Percentiles rank a stretch among this genome's conserved stretches.
Evolutionary conservation across 306 rosid genomes (phyloP).

Genomic region (Malus sylvestris): DNA sequence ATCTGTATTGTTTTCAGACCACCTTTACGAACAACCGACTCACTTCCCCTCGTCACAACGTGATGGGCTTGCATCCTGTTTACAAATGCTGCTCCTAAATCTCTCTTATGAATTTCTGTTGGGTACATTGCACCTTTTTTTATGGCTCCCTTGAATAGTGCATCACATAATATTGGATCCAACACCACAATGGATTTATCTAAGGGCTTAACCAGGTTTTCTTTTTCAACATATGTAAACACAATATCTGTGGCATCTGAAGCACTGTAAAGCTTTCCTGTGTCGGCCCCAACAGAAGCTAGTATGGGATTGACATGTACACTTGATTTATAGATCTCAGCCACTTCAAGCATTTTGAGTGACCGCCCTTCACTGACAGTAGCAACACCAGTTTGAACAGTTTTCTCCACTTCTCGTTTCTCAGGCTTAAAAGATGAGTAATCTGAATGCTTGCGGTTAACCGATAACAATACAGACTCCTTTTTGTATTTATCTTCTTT

Average conservation of each 20-base stretch:
- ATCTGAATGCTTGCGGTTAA: constrained; percentile 60
- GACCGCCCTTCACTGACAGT: constrained; percentile 42
- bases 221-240: constrained; percentile 61
- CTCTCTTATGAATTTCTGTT: constrained; percentile 82
- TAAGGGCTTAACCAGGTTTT: constrained; percentile 68
- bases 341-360: constrained; percentile 61
- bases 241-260: constrained; percentile 73
- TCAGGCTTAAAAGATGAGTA: constrained; percentile 85
- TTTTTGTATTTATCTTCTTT: constrained; percentile 88
- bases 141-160: constrained; percentile 75
- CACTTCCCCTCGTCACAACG: constrained; percentile 71
- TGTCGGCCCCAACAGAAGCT: constrained; percentile 65
- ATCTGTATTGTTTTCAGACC: constrained; percentile 74
- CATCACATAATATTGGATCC: constrained; percentile 74
- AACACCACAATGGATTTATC: constrained; percentile 52
- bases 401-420: constrained; percentile 57
- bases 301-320: constrained; percentile 79
- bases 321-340: constrained; percentile 79
- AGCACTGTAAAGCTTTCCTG: constrained; percentile 54
- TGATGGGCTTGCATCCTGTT: constrained; percentile 91
- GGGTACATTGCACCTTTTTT: constrained; percentile 86
- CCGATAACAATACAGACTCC: constrained; percentile 52
- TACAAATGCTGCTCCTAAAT: constrained; percentile 58
- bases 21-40: constrained; percentile 85
- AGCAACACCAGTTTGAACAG: constrained; percentile 43